These are phyloP conservation scores for Sutorius eximius DNA, from an alignment of 1,284 basidiomycete species.

Conservation along the genomic window DNA sequence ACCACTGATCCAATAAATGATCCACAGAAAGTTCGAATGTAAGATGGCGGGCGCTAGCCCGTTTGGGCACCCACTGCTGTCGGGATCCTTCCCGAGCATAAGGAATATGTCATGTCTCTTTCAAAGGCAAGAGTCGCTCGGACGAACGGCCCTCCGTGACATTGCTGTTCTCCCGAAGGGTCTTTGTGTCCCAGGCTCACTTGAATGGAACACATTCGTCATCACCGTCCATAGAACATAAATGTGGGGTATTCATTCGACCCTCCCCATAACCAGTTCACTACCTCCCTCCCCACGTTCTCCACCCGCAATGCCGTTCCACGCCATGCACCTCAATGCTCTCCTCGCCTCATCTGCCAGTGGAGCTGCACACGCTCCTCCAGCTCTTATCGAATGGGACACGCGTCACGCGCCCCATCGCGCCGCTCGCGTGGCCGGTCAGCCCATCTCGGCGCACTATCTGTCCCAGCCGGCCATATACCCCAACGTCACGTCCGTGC, in stretches of 20 bases:
- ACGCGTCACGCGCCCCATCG: conserved; percentile 41
- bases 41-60: conserved; percentile 8
- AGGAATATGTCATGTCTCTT: background rate
- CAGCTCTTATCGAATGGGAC: conserved; percentile 46
- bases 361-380: conserved; percentile 11
- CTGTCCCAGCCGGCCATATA: conserved; percentile 43
- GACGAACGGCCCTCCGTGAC: conserved; percentile 6
- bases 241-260: conserved; percentile 8
- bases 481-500: conserved; percentile 41
- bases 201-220: conserved; percentile 2
- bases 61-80: conserved; percentile 1
- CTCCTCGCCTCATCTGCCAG: conserved; percentile 19
- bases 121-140: conserved; percentile 21
- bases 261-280: background rate
- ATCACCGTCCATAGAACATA: conserved; percentile 16
- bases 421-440: conserved; percentile 28
- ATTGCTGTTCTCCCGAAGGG: background rate
- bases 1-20: background rate
- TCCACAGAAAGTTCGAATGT: background rate
- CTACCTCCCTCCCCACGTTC: background rate
- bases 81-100: background rate
- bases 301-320: conserved; percentile 18
- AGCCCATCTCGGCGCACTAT: conserved; percentile 25
- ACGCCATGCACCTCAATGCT: conserved; percentile 17
- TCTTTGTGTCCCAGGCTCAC: background rate